Base-by-base conservation (phyloP, 2,329 filamentous ascomycete species). In the Calonectria crousiana region DNA sequence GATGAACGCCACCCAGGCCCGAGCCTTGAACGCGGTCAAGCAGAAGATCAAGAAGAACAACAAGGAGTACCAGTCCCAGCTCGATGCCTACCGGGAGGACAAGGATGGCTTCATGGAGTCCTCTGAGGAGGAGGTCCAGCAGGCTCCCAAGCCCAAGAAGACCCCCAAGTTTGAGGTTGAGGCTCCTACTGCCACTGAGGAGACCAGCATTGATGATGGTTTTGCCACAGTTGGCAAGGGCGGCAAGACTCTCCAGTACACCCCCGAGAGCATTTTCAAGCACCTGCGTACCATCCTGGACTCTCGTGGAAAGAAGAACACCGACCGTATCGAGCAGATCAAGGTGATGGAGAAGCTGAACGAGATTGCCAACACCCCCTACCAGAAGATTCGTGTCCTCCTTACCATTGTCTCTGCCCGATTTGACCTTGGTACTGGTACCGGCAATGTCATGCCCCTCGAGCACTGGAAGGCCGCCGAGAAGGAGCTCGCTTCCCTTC, bases 21-120 rank as follows among this genome's bases (percentile, higher is more conserved):
- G 95, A 87, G 95, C 96, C 82, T 91, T 99, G 82, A 99, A 98
- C 85, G 95, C 96, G 76, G 95, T 98, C 83, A 98, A 98, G 88
- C 97, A 99, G 86, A 96, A 96, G 88, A 95, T 99, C 89, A 96
- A 96, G 92, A 98, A 98, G 92, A 96, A 96, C 88, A 98, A 96
- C 90, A 97, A 98, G 88, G 96, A 98, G 78, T 96, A 96, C 87
- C 92, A 95, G 83, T 89, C 91, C 76, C 95, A 98, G 83, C 93
- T 99, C 81, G 95, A 98, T 80, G 91, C 93, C 77, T 99, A 96
- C 89, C 91, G 94, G 79, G 93, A 92, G 77, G 92, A 98, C 85
- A 95, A 96, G 85, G 95, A 96, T 77, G 92, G 88, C 23, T 98
- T 93, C 87, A 95, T 98, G 94, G 92, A 94, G 84, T 95, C 94